phyloP scores from a whole-genome alignment of 768 basidiomycete species.

The Porpolomopsis calyptriformis region DNA sequence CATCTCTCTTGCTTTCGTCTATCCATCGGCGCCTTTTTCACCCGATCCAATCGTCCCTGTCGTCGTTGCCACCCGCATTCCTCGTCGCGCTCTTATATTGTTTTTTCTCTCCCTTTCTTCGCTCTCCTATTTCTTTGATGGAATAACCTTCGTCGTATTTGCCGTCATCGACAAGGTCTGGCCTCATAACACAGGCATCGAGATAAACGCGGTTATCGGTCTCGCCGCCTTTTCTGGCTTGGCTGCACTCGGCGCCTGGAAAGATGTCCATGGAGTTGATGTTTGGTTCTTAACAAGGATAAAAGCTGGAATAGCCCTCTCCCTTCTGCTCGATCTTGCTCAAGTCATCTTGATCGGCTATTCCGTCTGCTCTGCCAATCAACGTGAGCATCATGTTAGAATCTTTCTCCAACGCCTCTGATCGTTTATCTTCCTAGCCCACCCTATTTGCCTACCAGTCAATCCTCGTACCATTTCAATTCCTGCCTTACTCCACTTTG shows the following conservation, averaged over 20 bases:
- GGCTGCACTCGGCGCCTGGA: constrained; percentile 69
- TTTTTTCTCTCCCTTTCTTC: constrained; percentile 56
- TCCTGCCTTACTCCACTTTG: constrained; percentile 26
- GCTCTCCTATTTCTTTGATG: constrained; percentile 71
- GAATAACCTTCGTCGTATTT: constrained; percentile 55
- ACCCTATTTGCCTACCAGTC: background rate
- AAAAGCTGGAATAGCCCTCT: constrained; percentile 40
- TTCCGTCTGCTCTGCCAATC: constrained; percentile 24
- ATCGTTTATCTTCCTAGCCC: constrained; percentile 4
- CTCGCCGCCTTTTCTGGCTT: constrained; percentile 61
- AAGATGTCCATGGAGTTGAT: constrained; percentile 59
- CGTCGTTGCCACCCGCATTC: constrained; percentile 60
- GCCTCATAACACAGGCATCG: constrained; percentile 52
- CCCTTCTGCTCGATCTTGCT: constrained; percentile 49
- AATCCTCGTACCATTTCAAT: background rate
- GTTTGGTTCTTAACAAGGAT: constrained; percentile 57
- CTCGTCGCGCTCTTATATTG: constrained; percentile 70
- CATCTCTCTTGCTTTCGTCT: constrained; percentile 46
- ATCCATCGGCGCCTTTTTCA: constrained; percentile 30
- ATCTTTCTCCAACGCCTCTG: constrained; percentile 7
- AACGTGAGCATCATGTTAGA: constrained; percentile 20
- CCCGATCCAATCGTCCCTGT: constrained; percentile 67
- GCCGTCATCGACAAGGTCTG: constrained; percentile 58
- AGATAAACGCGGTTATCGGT: constrained; percentile 57
- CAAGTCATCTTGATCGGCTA: constrained; percentile 47